These are phyloP conservation scores for Phytophthora chlamydospora DNA, from an alignment of 352 stramenopile species.

Conservation along the genomic window DNA sequence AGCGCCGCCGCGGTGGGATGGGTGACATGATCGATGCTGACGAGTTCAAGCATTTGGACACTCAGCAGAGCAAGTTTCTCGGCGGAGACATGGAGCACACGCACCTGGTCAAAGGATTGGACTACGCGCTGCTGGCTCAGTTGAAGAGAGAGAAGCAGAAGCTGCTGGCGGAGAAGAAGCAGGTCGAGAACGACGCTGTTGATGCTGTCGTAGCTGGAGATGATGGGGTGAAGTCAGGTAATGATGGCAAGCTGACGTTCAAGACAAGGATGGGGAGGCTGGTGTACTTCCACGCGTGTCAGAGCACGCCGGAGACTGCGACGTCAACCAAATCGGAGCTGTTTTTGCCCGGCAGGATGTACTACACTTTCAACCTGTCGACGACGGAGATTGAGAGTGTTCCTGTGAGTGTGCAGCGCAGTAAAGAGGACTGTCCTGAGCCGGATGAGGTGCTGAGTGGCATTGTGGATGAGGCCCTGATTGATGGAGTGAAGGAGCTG, in stretches of 20 bases:
- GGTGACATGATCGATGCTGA: slow-evolving; percentile 56
- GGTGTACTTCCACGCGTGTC: slow-evolving; percentile 71
- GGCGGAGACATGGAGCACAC: slow-evolving; percentile 86
- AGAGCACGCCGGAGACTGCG: slow-evolving; percentile 34
- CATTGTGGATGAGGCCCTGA: slow-evolving; percentile 53
- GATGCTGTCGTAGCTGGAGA: neutral
- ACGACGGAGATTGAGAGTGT: slow-evolving; percentile 49
- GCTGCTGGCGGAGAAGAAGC: slow-evolving; percentile 46
- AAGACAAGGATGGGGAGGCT: slow-evolving; percentile 62
- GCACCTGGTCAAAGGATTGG: slow-evolving; percentile 90
- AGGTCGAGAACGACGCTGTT: neutral
- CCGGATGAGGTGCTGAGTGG: slow-evolving; percentile 63
- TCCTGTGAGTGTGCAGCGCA: slow-evolving; percentile 68
- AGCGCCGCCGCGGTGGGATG: slow-evolving; percentile 47
- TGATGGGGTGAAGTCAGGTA: neutral
- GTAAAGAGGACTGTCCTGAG: slow-evolving; percentile 75
- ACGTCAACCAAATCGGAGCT: slow-evolving; percentile 54
- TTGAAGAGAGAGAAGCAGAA: slow-evolving; percentile 82
- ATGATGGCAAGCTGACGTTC: slow-evolving; percentile 54
- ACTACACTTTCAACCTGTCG: slow-evolving; percentile 73
- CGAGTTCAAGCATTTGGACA: slow-evolving; percentile 61
- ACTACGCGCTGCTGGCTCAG: slow-evolving; percentile 88
- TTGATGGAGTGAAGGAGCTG: slow-evolving; percentile 46
- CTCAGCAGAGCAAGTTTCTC: slow-evolving; percentile 86
- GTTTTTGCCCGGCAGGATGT: slow-evolving; percentile 77